Evolutionary conservation across 2,329 filamentous ascomycete genomes (phyloP), one percentile per base, ranked within the genome.

Genomic region (Chrysoporthe puriensis): DNA sequence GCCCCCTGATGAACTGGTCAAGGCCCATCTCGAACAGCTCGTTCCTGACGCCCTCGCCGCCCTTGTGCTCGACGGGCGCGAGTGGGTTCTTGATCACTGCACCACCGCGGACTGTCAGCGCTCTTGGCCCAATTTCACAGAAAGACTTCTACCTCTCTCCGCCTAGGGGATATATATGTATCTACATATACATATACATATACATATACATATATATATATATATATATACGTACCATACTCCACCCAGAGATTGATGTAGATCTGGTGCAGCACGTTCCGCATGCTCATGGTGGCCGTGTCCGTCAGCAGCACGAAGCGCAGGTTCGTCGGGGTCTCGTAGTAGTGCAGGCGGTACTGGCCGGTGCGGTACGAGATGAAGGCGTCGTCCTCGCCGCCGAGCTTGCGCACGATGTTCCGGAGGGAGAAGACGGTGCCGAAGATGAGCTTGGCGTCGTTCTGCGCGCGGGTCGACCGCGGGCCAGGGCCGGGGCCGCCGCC

Each of bases 221-320:
- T 26, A 26, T 26, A 21, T 26, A 26, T 43, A 26, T 14, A 60
- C 85, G 68, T 79, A 93, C 91, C 91, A 75, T 96, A 99, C 82
- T 99, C 96, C 21, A 99, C 95, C 82, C 96, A 99, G 34, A 98
- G 87, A 78, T 97, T 98, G 68, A 97, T 96, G 79, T 97, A 99
- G 71, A 99, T 97, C 85, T 99, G 96, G 78, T 99, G 94, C 75
- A 99, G 81, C 32, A 97, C 95, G 74, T 96, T 93, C 57, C 94
- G 88, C 88, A 99, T 95, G 79, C 94, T 97, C 72, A 91, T 87
- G 67, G 93, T 92, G 72, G 89, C 91, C 48, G 92, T 92, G 80
- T 98, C 96, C 34, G 96, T 98, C 76, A 98, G 85, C 90, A 99
- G 93, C 76, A 97, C 94, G 77, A 98, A 96, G 77, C 97, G 96